Base-by-base conservation (phyloP, 805 yeast species). In the Yamadazyma sp. region DNA sequence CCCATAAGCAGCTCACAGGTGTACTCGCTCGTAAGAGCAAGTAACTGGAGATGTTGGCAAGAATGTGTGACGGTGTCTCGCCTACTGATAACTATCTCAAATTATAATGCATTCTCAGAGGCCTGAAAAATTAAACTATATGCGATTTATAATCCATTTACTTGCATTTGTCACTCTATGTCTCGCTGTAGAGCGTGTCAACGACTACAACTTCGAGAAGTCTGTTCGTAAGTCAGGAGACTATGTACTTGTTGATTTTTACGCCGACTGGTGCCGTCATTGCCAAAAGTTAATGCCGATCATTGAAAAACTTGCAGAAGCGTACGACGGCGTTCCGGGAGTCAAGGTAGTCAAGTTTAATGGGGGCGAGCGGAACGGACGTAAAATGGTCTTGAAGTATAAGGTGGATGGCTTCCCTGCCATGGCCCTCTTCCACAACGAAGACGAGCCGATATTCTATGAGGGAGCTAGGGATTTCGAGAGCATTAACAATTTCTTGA, bases 201-300 rank as follows among this genome's bases (percentile, higher is more conserved):
- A 67, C 41, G 78, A 74, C 44, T 55, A 61, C 23, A 75, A 66
- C 44, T 81, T 81, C 53, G 75, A 77, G 36, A 74, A 71, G 12
- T 57, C 77, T 28, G 83, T 79, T 12, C 60, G 73, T 37, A 73
- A 78, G 31, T 73, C 83, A 5, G 80, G 75, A 22, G 68, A 65
- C 41, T 66, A 54, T 44, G 58, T 66, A 4, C 53, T 75, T 57
- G 65, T 71, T 47, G 62, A 70, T 54, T 73, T 74, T 47, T 80
- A 73, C 49, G 85, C 89, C 7, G 78, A 76, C 37, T 82, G 89
- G 89, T 82, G 89, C 57, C 63, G 78, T 24, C 87, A 82, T 55
- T 82, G 89, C 54, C 75, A 75, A 53, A 66, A 63, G 24, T 53
- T 82, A 50, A 68, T 65, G 54, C 87, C 87, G 5, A 62, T 67